Base-by-base conservation (phyloP, 2,329 filamentous ascomycete species). In the Zasmidium angulare region DNA sequence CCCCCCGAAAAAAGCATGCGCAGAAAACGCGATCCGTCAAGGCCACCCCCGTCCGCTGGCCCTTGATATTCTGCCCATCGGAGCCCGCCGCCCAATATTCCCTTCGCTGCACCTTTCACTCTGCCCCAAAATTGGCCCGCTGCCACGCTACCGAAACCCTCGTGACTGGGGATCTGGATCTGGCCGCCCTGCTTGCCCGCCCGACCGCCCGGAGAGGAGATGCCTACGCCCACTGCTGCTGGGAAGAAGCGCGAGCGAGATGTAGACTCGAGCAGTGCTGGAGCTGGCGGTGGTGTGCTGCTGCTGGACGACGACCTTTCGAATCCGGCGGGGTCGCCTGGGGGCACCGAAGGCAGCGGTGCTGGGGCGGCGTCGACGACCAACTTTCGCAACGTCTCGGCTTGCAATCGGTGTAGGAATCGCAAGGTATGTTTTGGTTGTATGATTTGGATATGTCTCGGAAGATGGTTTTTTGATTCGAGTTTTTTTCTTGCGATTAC, bases 381-480 rank as follows among this genome's bases (percentile, higher is more conserved):
- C 81, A 84, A 72, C 58, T 74, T 74, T 59, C 65, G 72, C 40
- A 73, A 72, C 65, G 93, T 98, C 65, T 96, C 90, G 74, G 93
- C 93, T 58, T 98, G 93, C 77, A 96, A 97, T 78, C 86, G 92
- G 46, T 98, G 93, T 76, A 86, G 93, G 49, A 79, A 96, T 74
- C 86, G 93, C 70, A 98, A 98, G 61, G 63, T 66, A 51, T n/a
- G n/a, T n/a, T n/a, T n/a, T n/a, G n/a, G n/a, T n/a, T n/a, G n/a
- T n/a, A n/a, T n/a, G 43, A 51, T 52, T 24, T 21, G 43, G 43
- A 21, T n/a, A n/a, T n/a, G n/a, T n/a, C n/a, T n/a, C n/a, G n/a
- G n/a, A n/a, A n/a, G n/a, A 29, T 52, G 9, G 7, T 48, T n/a
- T n/a, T 48, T 24, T 23, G 1, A 9, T n/a, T 36, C 20, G 24